Evolutionary conservation across 2,329 filamentous ascomycete genomes (phyloP), one percentile per base, ranked within the genome.

Genomic region (Stagonosporopsis chrysanthemi): DNA sequence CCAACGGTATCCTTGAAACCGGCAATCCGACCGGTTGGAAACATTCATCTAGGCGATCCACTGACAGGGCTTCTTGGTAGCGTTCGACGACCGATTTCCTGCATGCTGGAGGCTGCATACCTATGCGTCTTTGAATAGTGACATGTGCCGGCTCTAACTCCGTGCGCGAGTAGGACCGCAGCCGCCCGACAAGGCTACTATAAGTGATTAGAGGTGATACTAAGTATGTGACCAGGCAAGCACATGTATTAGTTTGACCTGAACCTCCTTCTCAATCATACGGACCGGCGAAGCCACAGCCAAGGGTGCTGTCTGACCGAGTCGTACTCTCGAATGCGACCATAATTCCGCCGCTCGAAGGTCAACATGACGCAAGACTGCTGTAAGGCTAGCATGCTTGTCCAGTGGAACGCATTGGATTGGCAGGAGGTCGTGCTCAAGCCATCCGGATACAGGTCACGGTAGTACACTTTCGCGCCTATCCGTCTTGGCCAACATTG

Each of bases 401-500:
- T 42, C 41, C 46, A 52, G 46, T 47, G 22, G 41, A 35, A 55
- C 41, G 36, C 33, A 46, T 29, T 35, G 28, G 43, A 49, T 12
- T 24, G 26, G 31, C 31, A 22, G 43, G 33, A 58, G 24, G 26
- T 38, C 19, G 43, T 42, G 43, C 33, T 28, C 51, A 38, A 46
- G 49, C 53, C 49, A 46, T 33, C 33, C 39, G 35, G 26, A 19
- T 29, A 42, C 40, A 47, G 39, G 12, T 35, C 47, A 58, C 46
- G 43, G 47, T 52, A 56, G 51, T 52, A 58, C 40, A 33, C 24
- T 19, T 46, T 60, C 17, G 61, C 38, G 58, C 60, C 51, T 24
- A 52, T 51, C 60, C 61, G 60, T 55, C 62, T 67, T 66, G 61
- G 62, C 59, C 14, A 41, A 53, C 45, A 45, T 52, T 35, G 44